phyloP scores from a whole-genome alignment of 306 rosid species.

The Citrullus amarus region DNA sequence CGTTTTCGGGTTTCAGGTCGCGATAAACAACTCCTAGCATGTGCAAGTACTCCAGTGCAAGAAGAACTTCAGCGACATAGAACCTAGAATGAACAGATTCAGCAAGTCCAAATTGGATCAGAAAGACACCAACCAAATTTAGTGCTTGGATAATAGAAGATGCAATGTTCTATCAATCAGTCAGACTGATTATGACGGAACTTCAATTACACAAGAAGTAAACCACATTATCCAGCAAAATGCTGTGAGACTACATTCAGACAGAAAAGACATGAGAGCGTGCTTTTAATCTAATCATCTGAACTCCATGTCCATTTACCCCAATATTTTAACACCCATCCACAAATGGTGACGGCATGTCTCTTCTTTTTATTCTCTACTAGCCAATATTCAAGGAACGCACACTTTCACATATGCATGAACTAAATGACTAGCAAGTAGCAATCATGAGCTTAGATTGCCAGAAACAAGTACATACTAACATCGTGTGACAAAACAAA shows the following conservation, averaged over 20 bases:
- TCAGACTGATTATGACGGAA: neutral
- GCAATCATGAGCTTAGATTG: neutral
- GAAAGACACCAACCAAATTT: neutral
- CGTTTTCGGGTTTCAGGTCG: conserved; percentile 90
- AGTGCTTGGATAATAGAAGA: neutral
- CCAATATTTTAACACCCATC: neutral
- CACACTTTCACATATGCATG: neutral
- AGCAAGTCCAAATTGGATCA: conserved; percentile 5
- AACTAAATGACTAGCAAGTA: neutral
- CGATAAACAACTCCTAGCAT: conserved; percentile 96
- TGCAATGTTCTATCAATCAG: neutral
- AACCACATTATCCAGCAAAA: neutral
- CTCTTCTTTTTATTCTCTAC: neutral
- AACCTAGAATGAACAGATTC: conserved; percentile 39
- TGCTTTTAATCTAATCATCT: neutral
- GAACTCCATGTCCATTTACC: neutral
- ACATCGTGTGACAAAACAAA: neutral
- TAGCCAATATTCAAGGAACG: neutral
- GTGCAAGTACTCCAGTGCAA: conserved; percentile 89
- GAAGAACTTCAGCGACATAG: conserved; percentile 89
- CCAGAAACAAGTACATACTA: neutral
- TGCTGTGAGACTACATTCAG: neutral
- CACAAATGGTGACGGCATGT: neutral
- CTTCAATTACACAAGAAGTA: neutral
- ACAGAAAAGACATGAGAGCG: neutral